Base-by-base conservation (phyloP, 2,329 filamentous ascomycete genomes). In the Neonectria magnoliae region DNA sequence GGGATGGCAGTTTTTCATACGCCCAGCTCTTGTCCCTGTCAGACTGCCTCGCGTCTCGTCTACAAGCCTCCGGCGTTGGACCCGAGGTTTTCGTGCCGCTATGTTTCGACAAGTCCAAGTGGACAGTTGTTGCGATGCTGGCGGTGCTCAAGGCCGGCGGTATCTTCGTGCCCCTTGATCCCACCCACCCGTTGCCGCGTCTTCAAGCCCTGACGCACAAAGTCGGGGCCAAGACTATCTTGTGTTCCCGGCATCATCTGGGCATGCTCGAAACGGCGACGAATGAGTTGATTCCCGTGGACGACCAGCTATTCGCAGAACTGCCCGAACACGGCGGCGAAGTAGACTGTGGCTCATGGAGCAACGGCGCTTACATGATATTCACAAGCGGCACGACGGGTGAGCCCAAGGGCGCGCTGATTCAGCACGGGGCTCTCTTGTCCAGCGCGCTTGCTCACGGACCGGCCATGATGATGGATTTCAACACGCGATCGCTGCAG, bases 1-100 rank as follows among this genome's bases (percentile, higher is more conserved):
- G 81, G 81, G 82, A 84, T 58, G 82, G 82, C 4, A 69, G 72
- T 33, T 76, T 83, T 50, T 80, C 81, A 11, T 84, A 82, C 58
- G 50, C 70, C 29, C 75, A 83, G 14, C 73, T 83, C 5, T 71
- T 82, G n/a, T 67, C 67, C 1, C 70, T 79, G 9, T 81, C 82
- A 1, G 77, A 78, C 44, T 67, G 73, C 0, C 76, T 83, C 9
- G 81, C 81, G 1, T 31, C 0, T 22, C 57, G 62, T 2, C 38
- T 71, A 65, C 76, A 45, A 42, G 1, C 7, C 2, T 64, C 51
- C 0, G 65, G 65, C 1, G 65, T 82, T 8, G 60, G 67, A 0
- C 71, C 71, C 0, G 78, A 78, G 29, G 50, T 60, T 1, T 66
- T 73, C 45, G 73, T 77, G 5, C 68, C 71, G 0, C 60, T 77